Conservation (phyloP, 306 rosid species). For the Lathyrus tuberosus region DNA sequence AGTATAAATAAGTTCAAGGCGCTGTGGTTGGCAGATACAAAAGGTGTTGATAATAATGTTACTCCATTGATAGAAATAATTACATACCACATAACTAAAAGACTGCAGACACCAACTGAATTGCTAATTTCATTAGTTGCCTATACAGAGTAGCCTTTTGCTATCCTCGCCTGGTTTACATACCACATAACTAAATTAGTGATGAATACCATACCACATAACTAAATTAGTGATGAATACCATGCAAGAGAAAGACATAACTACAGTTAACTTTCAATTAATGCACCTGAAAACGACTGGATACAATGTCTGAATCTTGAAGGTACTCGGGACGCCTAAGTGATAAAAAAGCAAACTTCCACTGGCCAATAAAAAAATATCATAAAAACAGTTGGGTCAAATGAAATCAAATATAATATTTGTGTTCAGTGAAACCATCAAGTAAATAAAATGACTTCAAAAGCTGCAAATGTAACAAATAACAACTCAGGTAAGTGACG, state of each 20-base stretch:
- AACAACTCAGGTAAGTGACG: background rate
- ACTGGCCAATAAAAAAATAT: conserved; percentile 50
- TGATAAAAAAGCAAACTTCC: conserved; percentile 88
- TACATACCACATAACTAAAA: conserved; percentile 56
- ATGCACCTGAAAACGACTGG: conserved; percentile 78
- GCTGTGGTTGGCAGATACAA: conserved; percentile 49
- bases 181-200: too few species aligned
- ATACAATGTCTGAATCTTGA: conserved; percentile 72
- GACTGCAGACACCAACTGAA: conserved; percentile 52
- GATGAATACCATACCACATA: too few species aligned
- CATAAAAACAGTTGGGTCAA: conserved; percentile 23
- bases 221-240: conserved; percentile 50
- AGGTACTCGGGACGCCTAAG: conserved; percentile 88
- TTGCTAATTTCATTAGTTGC: conserved; percentile 50
- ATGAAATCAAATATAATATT: conserved; percentile 27
- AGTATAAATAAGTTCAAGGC: conserved; percentile 45
- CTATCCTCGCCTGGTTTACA: conserved; percentile 43
- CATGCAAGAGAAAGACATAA: background rate
- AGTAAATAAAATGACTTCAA: conserved; percentile 31
- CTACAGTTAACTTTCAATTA: conserved; percentile 21
- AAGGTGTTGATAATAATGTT: conserved; percentile 44
- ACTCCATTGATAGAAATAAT: conserved; percentile 62
- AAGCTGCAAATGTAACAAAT: background rate
- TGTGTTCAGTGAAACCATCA: background rate
- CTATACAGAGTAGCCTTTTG: conserved; percentile 46